These are phyloP conservation scores for Mariannaea elegans DNA, from an alignment of 2,329 filamentous ascomycete genomes.

Conservation along the genomic window DNA sequence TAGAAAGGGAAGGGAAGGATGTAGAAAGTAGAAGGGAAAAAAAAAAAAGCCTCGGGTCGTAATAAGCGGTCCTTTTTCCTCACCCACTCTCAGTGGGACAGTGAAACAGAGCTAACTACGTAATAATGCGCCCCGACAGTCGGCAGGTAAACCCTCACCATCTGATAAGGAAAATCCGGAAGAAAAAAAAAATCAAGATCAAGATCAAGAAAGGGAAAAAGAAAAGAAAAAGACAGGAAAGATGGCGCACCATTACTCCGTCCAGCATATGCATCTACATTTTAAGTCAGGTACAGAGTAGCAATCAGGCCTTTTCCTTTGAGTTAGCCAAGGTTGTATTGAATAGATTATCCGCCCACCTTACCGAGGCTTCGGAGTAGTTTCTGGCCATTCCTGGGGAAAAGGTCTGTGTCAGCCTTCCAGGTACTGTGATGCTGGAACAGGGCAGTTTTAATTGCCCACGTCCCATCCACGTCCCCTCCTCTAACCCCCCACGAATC, in stretches of 20 bases:
- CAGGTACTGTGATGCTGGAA: no score
- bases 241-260: no score
- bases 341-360: neutral
- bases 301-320: neutral
- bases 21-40: neutral
- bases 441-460: no score
- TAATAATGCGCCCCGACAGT: constrained; percentile 9
- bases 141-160: constrained; percentile 11
- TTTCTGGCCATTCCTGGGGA: no score
- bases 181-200: neutral
- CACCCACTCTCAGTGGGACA: neutral
- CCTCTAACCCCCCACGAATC: constrained; percentile 31
- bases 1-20: no score
- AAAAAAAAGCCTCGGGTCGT: neutral
- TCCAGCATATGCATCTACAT: neutral
- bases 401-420: no score
- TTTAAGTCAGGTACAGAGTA: neutral
- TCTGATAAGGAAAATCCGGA: constrained; percentile 8
- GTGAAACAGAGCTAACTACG: neutral
- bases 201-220: neutral
- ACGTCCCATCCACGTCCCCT: neutral
- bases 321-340: neutral
- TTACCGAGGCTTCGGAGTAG: constrained; percentile 17
- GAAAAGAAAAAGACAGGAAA: neutral
- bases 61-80: neutral